A percentile compares a stretch with the other conserved stretches of the same genome.
Conservation (phyloP, 352 stramenopile species). For the Globisporangium mamillatum region DNA sequence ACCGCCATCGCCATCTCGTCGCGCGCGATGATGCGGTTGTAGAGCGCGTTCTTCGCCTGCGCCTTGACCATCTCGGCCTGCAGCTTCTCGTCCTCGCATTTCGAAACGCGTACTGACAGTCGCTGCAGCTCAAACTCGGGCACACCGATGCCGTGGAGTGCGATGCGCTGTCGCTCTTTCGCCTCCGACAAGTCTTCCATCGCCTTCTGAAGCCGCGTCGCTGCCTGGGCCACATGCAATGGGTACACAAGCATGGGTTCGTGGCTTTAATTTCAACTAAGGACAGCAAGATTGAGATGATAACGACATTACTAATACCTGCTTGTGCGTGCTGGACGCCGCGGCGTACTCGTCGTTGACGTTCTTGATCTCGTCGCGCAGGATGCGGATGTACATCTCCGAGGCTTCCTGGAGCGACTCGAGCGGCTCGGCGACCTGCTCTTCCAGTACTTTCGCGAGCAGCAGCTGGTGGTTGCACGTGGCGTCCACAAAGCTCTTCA, state of each 20-base stretch:
- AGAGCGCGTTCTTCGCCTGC: constrained; percentile 72
- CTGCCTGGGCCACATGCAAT: constrained; percentile 20
- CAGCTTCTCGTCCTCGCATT: constrained; percentile 58
- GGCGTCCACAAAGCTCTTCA: constrained; percentile 60
- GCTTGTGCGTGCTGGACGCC: constrained; percentile 36
- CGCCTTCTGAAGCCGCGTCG: constrained; percentile 30
- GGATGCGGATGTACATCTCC: constrained; percentile 74
- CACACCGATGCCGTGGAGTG: constrained; percentile 77
- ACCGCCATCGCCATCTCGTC: constrained; percentile 90
- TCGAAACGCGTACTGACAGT: constrained; percentile 52
- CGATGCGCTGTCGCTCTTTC: constrained; percentile 52
- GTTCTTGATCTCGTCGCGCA: constrained; percentile 72
- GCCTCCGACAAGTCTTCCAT: constrained; percentile 51
- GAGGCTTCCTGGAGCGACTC: constrained; percentile 74
- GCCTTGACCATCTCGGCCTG: constrained; percentile 55
- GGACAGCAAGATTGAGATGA: background rate
- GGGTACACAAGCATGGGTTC: background rate
- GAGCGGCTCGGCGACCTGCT: constrained; percentile 77
- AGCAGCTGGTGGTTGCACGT: constrained; percentile 66
- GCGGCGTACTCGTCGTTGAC: constrained; percentile 70
- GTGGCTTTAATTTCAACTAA: background rate
- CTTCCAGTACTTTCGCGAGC: constrained; percentile 74
- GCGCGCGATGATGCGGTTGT: constrained; percentile 76
- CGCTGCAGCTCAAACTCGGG: constrained; percentile 81
- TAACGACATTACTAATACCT: constrained; percentile 16